Evolutionary conservation across 441 rosid species (phyloP), one percentile per base, ranked within the genome.

Genomic region (California macrophylla): DNA sequence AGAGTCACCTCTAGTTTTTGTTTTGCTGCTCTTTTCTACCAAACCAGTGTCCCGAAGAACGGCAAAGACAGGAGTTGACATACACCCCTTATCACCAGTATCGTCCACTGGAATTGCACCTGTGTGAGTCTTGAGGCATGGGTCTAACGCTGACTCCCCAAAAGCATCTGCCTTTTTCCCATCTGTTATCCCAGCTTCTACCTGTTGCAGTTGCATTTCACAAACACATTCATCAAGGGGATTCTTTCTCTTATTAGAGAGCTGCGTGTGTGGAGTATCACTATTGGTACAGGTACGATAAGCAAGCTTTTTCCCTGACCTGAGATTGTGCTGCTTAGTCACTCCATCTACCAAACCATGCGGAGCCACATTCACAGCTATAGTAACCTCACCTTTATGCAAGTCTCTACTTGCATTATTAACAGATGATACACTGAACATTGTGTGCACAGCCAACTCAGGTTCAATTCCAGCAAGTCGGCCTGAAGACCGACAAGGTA

Each of bases 111-210:
- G 76, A 12, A 61, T 47, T 34, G 84, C 63, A 52, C 72, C 83
- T 32, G 83, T 72, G 70, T 81, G 75, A 69, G 86, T 86, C 82
- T 83, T 87, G 76, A 80, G 79, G 71, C 84, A 74, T 3, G 84
- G 84, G 61, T 79, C 81, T 34, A 81, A 78, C 6, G 34, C 3
- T 30, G 34, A 6, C 34, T 30, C 34, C 87, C 87, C 76, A 30
- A 45, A 73, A 32, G 83, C 30, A 25, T 76, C 78, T 38, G 71
- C 67, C 70, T 69, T 78, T 45, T 45, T 64, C 32, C 45, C 72
- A 50, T 18, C 67, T 52, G 58, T 70, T 73, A 67, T 76, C 64
- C 71, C 73, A 23, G 26, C 42, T 34, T 71, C 79, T 56, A 62
- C 58, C 15, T 54, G 25, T 20, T 4, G 69, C 3, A 18, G 23